Evolutionary conservation across 345 rosid genomes (phyloP), one percentile per base, ranked within the genome.

Genomic region (Draba incana): DNA sequence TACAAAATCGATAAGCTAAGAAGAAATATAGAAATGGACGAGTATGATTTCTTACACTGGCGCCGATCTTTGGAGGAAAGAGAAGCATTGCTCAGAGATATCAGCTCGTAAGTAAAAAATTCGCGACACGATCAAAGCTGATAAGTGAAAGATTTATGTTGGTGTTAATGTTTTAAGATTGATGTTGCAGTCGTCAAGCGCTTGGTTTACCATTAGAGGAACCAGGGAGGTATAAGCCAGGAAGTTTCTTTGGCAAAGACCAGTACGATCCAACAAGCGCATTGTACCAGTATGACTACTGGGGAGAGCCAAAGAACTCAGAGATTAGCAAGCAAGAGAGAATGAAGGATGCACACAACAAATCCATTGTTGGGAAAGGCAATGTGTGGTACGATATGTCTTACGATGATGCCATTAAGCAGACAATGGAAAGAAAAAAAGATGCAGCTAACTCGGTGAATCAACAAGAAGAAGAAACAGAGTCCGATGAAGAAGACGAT

Each of bases 261-360:
- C 89, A 88, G 42, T 93, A 93, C 33, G 94, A 93, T 81, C 96
- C 97, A 6, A 75, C 90, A 9, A 85, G 87, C 74, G 85, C 98
- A 12, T 51, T 93, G 20, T 93, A 81, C 38, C 82, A 89, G 12
- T 88, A 90, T 33, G 97, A 93, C 75, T 93, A 90, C 72, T 93
- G 97, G 96, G 97, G 97, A 42, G 98, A 90, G 66, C 97, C 97
- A 5, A 82, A 84, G 86, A 85, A 81, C 85, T 90, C 96, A 7
- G 92, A 88, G 75, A 90, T 87, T 79, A 93, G 96, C 61, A 82
- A 82, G 79, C 87, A 84, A 73, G 79, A 83, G 62, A 77, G 97
- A 68, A 82, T 83, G 85, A 79, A 70, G 47, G 94, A 85, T 68
- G 85, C 86, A 44, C 91, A 90, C 81, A 87, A 90, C 80, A 90